phyloP scores from a whole-genome alignment of 1,284 basidiomycete genomes.

The Peniophora sp. region DNA sequence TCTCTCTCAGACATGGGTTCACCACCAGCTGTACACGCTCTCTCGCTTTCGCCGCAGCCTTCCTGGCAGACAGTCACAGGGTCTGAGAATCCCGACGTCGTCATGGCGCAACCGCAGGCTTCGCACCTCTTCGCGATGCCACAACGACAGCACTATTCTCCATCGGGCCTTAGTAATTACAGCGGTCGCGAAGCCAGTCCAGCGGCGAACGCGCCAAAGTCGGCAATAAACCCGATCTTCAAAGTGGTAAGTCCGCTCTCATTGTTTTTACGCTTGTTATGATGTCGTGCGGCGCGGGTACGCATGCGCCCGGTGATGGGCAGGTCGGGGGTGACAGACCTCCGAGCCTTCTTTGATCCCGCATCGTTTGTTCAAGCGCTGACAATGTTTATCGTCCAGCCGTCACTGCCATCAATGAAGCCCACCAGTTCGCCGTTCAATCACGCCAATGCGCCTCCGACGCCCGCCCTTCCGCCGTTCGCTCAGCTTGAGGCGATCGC shows the following conservation, averaged over 20 bases:
- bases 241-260: constrained; percentile 65
- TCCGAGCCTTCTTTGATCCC: not conserved
- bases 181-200: constrained; percentile 39
- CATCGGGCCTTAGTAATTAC: constrained; percentile 14
- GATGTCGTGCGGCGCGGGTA: too few species aligned
- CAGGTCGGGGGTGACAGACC: too few species aligned
- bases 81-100: constrained; percentile 10
- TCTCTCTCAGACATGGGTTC: constrained; percentile 59
- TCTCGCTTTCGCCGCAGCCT: constrained; percentile 59
- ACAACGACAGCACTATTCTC: constrained; percentile 33
- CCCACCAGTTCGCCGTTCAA: not conserved
- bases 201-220: constrained; percentile 44
- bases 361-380: not conserved
- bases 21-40: constrained; percentile 63
- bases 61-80: constrained; percentile 24
- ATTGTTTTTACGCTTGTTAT: too few species aligned
- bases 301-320: too few species aligned
- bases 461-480: constrained; percentile 63
- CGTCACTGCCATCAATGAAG: constrained; percentile 34
- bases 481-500: constrained; percentile 75
- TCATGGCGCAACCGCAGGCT: constrained; percentile 21
- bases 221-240: constrained; percentile 83
- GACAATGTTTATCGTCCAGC: constrained; percentile 24
- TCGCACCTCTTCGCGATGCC: constrained; percentile 35
- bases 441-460: constrained; percentile 21